phyloP scores from a whole-genome alignment of 441 rosid genomes.

The Hura crepitans region DNA sequence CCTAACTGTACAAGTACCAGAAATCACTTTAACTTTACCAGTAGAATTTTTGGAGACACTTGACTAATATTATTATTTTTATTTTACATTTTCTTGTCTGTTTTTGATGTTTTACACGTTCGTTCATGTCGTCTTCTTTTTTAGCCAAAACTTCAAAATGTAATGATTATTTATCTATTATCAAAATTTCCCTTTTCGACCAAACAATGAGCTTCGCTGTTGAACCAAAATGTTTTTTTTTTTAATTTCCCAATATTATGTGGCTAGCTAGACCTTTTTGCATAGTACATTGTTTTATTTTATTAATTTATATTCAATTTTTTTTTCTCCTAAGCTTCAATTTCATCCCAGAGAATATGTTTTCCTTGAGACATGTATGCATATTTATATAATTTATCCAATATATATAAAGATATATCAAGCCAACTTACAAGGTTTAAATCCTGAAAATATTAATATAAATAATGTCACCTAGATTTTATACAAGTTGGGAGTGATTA shows the following conservation, averaged over 20 bases:
- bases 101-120: background rate
- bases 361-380: background rate
- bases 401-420: too few species aligned
- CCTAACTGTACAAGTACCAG: background rate
- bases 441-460: conserved; percentile 2
- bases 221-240: too few species aligned
- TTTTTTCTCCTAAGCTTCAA: background rate
- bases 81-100: background rate
- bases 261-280: too few species aligned
- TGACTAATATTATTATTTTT: too few species aligned
- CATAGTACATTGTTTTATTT: too few species aligned
- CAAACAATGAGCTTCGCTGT: too few species aligned
- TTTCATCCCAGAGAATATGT: background rate
- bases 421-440: conserved; percentile 21
- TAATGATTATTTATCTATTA: background rate
- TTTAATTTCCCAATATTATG: too few species aligned
- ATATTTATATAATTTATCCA: too few species aligned
- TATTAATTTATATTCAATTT: background rate
- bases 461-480: conserved; percentile 19
- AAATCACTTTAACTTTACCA: background rate
- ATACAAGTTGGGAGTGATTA: conserved; percentile 25
- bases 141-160: background rate
- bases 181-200: background rate
- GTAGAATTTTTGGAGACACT: background rate
- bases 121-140: background rate